Evolutionary conservation across 1,139 yeast genomes (phyloP).

Genomic region (Debaryomyces nepalensis): DNA sequence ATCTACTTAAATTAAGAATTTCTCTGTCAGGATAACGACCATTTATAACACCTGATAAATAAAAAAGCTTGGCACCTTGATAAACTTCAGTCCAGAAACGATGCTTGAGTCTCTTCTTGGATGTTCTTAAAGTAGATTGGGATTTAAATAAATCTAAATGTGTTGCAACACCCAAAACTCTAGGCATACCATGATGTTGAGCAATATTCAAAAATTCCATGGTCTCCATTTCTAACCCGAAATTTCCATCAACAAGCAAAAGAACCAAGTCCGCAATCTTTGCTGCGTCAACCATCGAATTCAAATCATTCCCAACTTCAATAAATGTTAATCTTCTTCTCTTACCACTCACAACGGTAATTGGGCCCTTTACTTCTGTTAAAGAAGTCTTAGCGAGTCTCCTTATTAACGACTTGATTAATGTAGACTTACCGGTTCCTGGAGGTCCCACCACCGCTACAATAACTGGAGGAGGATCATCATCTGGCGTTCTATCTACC

Average conservation of each 20-base stretch:
- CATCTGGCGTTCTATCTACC: conserved; percentile 97
- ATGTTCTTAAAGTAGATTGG: conserved; percentile 85
- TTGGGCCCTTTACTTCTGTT: conserved; percentile 90
- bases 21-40: conserved; percentile 99
- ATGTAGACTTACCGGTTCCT: conserved; percentile 96
- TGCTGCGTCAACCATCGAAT: conserved; percentile 95
- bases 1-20: conserved; percentile 85
- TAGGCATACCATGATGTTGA: conserved; percentile 98
- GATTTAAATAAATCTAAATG: conserved; percentile 93
- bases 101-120: conserved; percentile 90
- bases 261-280: conserved; percentile 93
- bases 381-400: conserved; percentile 88
- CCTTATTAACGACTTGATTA: conserved; percentile 86
- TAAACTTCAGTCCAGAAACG: conserved; percentile 99
- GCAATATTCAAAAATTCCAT: conserved; percentile 97
- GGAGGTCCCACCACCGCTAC: conserved; percentile 99
- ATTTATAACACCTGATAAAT: conserved; percentile 92
- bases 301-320: conserved; percentile 90
- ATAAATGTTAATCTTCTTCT: conserved; percentile 90
- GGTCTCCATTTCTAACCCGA: conserved; percentile 99
- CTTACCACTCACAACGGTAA: conserved; percentile 97
- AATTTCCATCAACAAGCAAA: conserved; percentile 91
- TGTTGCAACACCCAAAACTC: conserved; percentile 93
- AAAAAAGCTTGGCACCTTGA: conserved; percentile 95
- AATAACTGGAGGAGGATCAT: conserved; percentile 95